Base-by-base conservation (phyloP, 163 green algal species). In the Coccomyxa subellipsoidea region DNA sequence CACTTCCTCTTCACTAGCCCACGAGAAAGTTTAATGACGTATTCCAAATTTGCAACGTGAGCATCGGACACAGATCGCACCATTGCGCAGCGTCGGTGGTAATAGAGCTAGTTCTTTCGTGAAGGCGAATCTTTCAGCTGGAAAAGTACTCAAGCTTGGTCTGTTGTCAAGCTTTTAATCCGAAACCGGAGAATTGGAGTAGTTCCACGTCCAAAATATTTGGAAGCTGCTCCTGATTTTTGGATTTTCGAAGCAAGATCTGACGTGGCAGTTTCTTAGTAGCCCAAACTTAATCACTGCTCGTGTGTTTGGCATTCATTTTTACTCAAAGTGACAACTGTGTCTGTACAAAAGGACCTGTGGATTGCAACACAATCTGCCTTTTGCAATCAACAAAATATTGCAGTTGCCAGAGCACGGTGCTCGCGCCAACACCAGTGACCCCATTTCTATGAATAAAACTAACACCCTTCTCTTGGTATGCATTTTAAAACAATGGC, bases 401-500 rank as follows among this genome's bases (percentile, higher is more conserved):
- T 27, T 59, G 23, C 47, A 27, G 40, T 10, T 54, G 40, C 10
- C 40, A 54, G 10, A 54, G 8, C 40, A 54, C 39, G 10, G 39
- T 54, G 39, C 10, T 8, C 39, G 8, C 10, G 8, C 47, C 23
- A 2, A 59, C 1, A 2, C 23, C 21, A 7, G 23, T 59, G 47
- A 27, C 47, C 21, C 21, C 4, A 12, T 59, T 21, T 59, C 5
- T 2, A 59, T 18, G 3, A 59, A 5, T 59, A 18, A 18, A 59
- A 23, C 4, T 27, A 8, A 59, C 47, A 59, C 47, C 1, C 21
- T 59, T 8, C 4, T 59, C 66, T 73, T 23, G 32, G 27, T 36
- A 73, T 34, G 66, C 66, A n/a, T 82, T 54, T n/a, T 82, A n/a
- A 23, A 76, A 76, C 37, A 79, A n/a, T 3, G 69, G 76, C 21